Conservation (phyloP, 2,329 filamentous ascomycete genomes). For the Trichophyton mentagrophytes region DNA sequence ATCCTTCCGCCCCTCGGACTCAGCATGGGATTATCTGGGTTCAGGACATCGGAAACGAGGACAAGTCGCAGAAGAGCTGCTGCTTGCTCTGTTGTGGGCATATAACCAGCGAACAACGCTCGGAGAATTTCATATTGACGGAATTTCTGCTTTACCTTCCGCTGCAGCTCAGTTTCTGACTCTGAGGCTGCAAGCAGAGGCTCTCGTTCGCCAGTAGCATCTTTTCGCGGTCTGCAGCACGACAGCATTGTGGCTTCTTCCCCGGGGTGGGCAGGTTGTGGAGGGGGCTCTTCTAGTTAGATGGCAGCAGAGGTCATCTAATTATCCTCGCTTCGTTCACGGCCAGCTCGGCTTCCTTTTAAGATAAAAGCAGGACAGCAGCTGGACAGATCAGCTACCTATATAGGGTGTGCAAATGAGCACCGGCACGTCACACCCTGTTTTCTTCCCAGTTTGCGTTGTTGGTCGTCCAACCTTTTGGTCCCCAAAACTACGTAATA, state of each 20-base stretch:
- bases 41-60: constrained; percentile 64
- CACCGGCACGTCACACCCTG: neutral
- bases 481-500: neutral
- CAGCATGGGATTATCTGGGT: constrained; percentile 59
- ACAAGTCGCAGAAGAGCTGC: constrained; percentile 69
- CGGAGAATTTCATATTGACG: constrained; percentile 86
- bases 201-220: constrained; percentile 50
- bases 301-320: neutral
- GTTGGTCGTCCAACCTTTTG: neutral
- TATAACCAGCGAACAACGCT: constrained; percentile 69
- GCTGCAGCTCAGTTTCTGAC: constrained; percentile 54
- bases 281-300: neutral
- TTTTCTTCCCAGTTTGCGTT: neutral
- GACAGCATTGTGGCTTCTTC: constrained; percentile 40
- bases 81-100: constrained; percentile 80
- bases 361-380: neutral
- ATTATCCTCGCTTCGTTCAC: neutral
- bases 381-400: neutral
- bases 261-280: neutral
- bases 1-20: constrained; percentile 66
- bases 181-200: constrained; percentile 65
- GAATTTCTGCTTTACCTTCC: constrained; percentile 71
- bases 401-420: neutral
- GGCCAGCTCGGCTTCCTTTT: neutral
- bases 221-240: constrained; percentile 48